Conservation (phyloP, 306 rosid genomes). For the Dryas alaskensis region DNA sequence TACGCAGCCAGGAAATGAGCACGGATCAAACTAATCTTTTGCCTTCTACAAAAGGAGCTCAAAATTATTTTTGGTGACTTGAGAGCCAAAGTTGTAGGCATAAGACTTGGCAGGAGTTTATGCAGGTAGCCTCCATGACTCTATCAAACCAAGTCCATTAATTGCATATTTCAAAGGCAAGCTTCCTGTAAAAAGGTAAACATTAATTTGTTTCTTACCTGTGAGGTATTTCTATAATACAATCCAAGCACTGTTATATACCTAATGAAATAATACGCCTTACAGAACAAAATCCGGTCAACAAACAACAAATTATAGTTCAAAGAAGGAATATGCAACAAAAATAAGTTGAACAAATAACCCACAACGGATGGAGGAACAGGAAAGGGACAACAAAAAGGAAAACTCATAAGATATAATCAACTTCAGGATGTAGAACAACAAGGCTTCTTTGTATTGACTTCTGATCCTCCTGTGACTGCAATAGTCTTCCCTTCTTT, state of each 20-base stretch:
- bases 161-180: too few relatives aligned
- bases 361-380: conserved; percentile 9
- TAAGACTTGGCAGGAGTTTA: too few relatives aligned
- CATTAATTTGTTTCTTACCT: too few relatives aligned
- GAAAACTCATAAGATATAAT: not conserved
- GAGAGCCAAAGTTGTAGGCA: too few relatives aligned
- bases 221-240: too few relatives aligned
- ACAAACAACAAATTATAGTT: conserved; percentile 26
- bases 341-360: conserved; percentile 16
- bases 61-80: too few relatives aligned
- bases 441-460: conserved; percentile 62
- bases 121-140: too few relatives aligned
- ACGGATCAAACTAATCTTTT: too few relatives aligned
- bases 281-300: conserved; percentile 8
- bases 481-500: conserved; percentile 71
- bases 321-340: conserved; percentile 13
- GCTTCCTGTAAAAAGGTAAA: too few relatives aligned
- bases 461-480: conserved; percentile 45
- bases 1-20: too few relatives aligned
- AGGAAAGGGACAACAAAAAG: not conserved
- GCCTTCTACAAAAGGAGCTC: too few relatives aligned
- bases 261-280: conserved; percentile 1
- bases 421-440: conserved; percentile 64
- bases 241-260: not conserved
- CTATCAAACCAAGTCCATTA: too few relatives aligned